These are phyloP conservation scores for Fraxinus quadrangulata DNA, from an alignment of 257 asterid genomes.

Conservation along the genomic window DNA sequence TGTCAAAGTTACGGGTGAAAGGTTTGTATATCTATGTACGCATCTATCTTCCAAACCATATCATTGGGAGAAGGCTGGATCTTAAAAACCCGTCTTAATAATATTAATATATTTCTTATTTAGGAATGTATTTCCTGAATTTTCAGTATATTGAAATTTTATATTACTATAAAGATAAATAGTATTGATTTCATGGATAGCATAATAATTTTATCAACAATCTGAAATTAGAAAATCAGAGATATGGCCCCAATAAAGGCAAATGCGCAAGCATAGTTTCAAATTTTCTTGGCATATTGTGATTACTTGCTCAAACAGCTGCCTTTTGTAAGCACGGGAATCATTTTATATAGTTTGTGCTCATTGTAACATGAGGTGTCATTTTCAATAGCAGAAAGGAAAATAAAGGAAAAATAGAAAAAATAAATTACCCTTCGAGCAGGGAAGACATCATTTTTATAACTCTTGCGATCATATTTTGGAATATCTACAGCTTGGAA, in stretches of 20 bases:
- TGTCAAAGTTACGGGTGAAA: neutral
- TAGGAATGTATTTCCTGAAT: neutral
- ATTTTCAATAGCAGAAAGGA: conserved; percentile 5
- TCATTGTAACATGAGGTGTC: conserved; percentile 14
- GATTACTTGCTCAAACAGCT: neutral
- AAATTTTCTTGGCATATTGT: neutral
- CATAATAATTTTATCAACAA: neutral
- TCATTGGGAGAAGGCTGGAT: neutral
- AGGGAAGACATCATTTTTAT: conserved; percentile 69
- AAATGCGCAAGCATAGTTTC: neutral
- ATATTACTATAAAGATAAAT: too few relatives aligned
- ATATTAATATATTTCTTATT: neutral
- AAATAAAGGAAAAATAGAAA: neutral
- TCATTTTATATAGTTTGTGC: neutral
- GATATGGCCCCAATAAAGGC: neutral
- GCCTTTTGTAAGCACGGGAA: neutral
- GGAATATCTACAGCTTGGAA: conserved; percentile 94
- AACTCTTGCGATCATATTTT: conserved; percentile 89
- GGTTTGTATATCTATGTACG: neutral
- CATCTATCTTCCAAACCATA: neutral
- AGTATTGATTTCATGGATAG: neutral
- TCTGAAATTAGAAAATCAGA: neutral
- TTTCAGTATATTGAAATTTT: neutral
- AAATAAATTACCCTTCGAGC: conserved; percentile 69
- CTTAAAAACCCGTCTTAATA: neutral